These are phyloP conservation scores for Paracoccidioides lutzii DNA, from an alignment of 2,329 filamentous ascomycete genomes.

Conservation along the genomic window DNA sequence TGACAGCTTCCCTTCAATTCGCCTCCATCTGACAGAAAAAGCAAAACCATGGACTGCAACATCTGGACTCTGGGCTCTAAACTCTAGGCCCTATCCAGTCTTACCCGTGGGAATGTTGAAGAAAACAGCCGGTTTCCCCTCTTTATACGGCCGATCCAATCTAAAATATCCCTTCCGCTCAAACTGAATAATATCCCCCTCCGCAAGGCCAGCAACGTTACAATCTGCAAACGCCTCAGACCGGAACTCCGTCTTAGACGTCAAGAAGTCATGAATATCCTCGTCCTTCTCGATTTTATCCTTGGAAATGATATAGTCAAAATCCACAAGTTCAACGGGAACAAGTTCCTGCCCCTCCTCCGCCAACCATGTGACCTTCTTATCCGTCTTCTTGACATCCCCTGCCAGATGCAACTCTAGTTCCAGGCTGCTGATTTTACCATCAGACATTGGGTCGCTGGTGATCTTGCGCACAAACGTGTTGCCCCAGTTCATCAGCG, in stretches of 20 bases:
- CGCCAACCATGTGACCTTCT: conserved; percentile 93
- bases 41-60: too few relatives aligned
- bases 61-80: not conserved
- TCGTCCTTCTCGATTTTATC: conserved; percentile 87
- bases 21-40: too few relatives aligned
- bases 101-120: conserved; percentile 61
- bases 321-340: conserved; percentile 78
- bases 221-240: conserved; percentile 66
- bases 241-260: conserved; percentile 58
- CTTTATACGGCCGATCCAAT: conserved; percentile 53
- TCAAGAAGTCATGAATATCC: conserved; percentile 70
- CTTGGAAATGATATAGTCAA: conserved; percentile 90
- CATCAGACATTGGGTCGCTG: conserved; percentile 30
- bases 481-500: conserved; percentile 57
- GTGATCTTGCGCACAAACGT: conserved; percentile 39
- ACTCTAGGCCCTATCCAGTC: conserved; percentile 4
- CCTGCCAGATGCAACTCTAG: conserved; percentile 83
- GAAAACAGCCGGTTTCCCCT: conserved; percentile 49
- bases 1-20: too few relatives aligned
- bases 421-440: conserved; percentile 55
- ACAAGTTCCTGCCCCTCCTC: conserved; percentile 59
- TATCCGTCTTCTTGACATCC: conserved; percentile 88
- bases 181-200: conserved; percentile 86
- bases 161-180: conserved; percentile 88
- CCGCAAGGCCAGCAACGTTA: conserved; percentile 65